Conservation (phyloP, 2,329 filamentous ascomycete species). For the Curvularia spicifera region DNA sequence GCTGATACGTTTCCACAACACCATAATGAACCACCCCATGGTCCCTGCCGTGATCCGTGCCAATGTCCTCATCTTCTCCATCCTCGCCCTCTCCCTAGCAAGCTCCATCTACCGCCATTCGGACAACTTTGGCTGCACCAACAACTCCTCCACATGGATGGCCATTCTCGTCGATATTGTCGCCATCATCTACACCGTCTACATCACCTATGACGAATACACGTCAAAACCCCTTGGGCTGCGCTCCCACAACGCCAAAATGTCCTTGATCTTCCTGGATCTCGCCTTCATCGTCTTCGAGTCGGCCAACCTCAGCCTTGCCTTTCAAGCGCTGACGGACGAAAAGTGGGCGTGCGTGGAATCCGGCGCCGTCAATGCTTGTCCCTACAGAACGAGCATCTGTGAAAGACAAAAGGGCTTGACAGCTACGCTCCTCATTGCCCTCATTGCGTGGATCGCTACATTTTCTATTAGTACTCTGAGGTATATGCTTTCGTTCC, state of each 20-base stretch:
- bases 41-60: constrained; percentile 85
- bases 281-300: constrained; percentile 98
- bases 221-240: constrained; percentile 90
- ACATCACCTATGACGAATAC: constrained; percentile 97
- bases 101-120: constrained; percentile 69
- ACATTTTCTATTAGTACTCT: constrained; percentile 80
- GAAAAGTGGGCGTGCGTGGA: constrained; percentile 60
- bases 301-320: constrained; percentile 87
- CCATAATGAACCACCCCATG: constrained; percentile 79
- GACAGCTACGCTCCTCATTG: constrained; percentile 78
- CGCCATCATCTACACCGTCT: constrained; percentile 86
- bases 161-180: constrained; percentile 88
- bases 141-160: constrained; percentile 75
- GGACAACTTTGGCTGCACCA: constrained; percentile 49
- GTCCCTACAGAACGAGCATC: constrained; percentile 53
- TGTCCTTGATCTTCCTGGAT: constrained; percentile 87
- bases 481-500: constrained; percentile 30
- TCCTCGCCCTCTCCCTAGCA: constrained; percentile 77
- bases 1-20: constrained; percentile 68
- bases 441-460: constrained; percentile 85
- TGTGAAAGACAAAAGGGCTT: constrained; percentile 72
- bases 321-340: constrained; percentile 80
- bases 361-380: constrained; percentile 17
- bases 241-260: constrained; percentile 82
- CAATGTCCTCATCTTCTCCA: constrained; percentile 81